phyloP scores from a whole-genome alignment of 179 eudicot species.

The Amaranthus tricolor region DNA sequence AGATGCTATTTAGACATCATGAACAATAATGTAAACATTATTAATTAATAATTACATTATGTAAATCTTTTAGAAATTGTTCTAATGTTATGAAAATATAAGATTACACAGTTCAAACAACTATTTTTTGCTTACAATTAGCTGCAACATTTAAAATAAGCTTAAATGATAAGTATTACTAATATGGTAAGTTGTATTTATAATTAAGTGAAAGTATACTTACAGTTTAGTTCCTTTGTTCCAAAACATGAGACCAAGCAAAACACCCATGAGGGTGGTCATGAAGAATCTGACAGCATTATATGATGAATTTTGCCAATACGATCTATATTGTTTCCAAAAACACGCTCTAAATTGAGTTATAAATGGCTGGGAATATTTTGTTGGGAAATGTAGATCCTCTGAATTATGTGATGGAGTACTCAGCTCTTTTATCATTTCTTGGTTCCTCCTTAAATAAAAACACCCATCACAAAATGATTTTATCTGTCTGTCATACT shows the following conservation, averaged over 20 bases:
- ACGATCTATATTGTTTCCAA: slow-evolving; percentile 14
- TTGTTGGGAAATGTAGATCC: slow-evolving; percentile 61
- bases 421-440: slow-evolving; percentile 48
- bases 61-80: too few relatives aligned
- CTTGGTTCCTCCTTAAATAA: slow-evolving; percentile 52
- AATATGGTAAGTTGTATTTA: too few relatives aligned
- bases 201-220: too few relatives aligned
- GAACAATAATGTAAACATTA: too few relatives aligned
- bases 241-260: slow-evolving; percentile 72
- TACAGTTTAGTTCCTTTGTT: slow-evolving; percentile 48
- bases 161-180: too few relatives aligned
- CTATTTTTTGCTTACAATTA: too few relatives aligned
- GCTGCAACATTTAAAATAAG: too few relatives aligned
- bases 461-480: background rate
- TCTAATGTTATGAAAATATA: too few relatives aligned
- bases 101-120: too few relatives aligned
- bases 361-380: slow-evolving; percentile 48
- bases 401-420: slow-evolving; percentile 44
- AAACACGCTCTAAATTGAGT: slow-evolving; percentile 12
- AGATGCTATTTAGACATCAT: too few relatives aligned
- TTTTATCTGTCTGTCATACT: background rate
- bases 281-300: slow-evolving; percentile 55
- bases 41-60: too few relatives aligned
- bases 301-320: slow-evolving; percentile 44
- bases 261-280: slow-evolving; percentile 45